Conservation (phyloP, 768 basidiomycete genomes). For the Suillus sp. region DNA sequence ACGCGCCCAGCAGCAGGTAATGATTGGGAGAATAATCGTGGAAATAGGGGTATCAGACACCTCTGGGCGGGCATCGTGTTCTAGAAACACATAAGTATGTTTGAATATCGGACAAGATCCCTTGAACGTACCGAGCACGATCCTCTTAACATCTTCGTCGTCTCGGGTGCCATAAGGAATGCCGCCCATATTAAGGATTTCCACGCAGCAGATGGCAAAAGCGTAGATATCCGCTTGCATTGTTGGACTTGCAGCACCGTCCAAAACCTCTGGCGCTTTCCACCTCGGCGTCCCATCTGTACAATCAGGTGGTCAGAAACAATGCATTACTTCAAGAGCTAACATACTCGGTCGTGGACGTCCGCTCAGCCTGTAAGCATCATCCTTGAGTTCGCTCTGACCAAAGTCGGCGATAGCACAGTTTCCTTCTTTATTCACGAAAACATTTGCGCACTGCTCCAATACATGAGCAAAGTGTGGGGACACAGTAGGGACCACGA, state of each 20-base stretch:
- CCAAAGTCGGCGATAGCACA: constrained; percentile 86
- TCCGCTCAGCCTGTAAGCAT: constrained; percentile 65
- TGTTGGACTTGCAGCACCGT: constrained; percentile 49
- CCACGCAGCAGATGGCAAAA: constrained; percentile 65
- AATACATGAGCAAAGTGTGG: background rate
- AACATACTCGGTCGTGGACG: constrained; percentile 47
- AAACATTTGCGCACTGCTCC: constrained; percentile 66
- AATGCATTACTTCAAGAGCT: background rate
- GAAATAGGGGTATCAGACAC: constrained; percentile 43
- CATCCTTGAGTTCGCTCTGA: constrained; percentile 76
- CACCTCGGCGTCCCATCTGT: constrained; percentile 68
- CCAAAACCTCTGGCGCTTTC: constrained; percentile 70
- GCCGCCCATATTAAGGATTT: constrained; percentile 62
- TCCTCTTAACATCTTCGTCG: constrained; percentile 51
- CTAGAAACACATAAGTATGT: constrained; percentile 35
- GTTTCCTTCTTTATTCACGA: constrained; percentile 64
- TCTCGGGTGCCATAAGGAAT: constrained; percentile 58
- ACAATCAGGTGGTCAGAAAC: constrained; percentile 8
- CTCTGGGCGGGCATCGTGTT: constrained; percentile 51
- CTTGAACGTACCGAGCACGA: constrained; percentile 50
- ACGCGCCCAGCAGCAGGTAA: constrained; percentile 58
- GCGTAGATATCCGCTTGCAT: constrained; percentile 67
- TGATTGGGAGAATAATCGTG: constrained; percentile 41
- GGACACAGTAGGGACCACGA: constrained; percentile 15
- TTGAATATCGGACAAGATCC: constrained; percentile 17